These are phyloP conservation scores for Cardiospermum halicacabum DNA, from an alignment of 345 rosid genomes.

Conservation along the genomic window DNA sequence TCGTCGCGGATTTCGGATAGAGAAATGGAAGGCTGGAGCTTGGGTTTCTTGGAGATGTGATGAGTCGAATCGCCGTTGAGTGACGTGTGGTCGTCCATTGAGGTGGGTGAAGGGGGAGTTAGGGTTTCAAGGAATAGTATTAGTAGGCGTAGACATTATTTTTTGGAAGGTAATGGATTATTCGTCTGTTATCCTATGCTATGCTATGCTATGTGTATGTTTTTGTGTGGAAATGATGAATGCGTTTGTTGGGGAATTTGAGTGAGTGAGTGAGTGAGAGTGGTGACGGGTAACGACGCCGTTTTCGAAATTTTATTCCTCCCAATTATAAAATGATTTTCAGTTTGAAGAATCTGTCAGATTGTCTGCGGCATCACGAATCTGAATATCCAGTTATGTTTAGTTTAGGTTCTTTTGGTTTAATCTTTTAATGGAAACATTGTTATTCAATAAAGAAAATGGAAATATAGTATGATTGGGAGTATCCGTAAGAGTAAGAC, in stretches of 20 bases:
- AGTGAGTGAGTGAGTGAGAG: not conserved
- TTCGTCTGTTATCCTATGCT: not conserved
- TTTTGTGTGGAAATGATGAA: not conserved
- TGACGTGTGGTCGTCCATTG: slow-evolving; percentile 40
- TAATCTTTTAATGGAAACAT: too few species aligned
- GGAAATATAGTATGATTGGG: too few species aligned
- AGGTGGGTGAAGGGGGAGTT: not conserved
- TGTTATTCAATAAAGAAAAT: too few species aligned
- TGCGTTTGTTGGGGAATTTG: not conserved
- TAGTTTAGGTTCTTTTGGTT: too few species aligned
- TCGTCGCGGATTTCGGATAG: slow-evolving; percentile 48
- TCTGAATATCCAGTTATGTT: too few species aligned
- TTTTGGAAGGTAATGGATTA: not conserved
- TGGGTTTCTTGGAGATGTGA: slow-evolving; percentile 42
- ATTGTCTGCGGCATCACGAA: not conserved
- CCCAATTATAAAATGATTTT: not conserved
- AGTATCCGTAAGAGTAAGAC: too few species aligned
- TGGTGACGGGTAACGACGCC: not conserved
- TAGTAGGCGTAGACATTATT: slow-evolving; percentile 1
- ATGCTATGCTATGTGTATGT: not conserved
- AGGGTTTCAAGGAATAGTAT: slow-evolving; percentile 21
- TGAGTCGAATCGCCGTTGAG: slow-evolving; percentile 43
- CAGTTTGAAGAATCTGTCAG: not conserved
- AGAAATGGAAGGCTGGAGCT: slow-evolving; percentile 25
- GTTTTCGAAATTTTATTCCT: not conserved